Base-by-base conservation (phyloP, 768 basidiomycete species). In the Cyclocybe cylindracea region DNA sequence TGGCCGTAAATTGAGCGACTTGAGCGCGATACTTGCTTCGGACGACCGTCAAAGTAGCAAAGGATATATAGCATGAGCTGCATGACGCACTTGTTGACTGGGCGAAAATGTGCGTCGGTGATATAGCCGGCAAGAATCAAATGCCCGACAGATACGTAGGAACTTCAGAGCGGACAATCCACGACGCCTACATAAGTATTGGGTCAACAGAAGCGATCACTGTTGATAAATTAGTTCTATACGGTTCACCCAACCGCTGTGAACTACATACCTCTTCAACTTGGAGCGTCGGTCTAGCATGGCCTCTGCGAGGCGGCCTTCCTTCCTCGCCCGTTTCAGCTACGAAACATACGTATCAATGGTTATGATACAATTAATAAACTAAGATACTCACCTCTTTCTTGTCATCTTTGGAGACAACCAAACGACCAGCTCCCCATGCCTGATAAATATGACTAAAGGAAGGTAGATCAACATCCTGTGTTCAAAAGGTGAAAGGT, bases 231-330 rank as follows among this genome's bases (percentile, higher is more conserved):
- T 48, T 46, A 32, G 24, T 29, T 31, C 44, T 14, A 29, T 29
- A 29, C 9, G 10, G 11, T 31, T 14, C 9, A 32, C 14, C 44
- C 44, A 44, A 44, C 13, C 49, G 11, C 19, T 6, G 36, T 29
- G 31, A 40, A 46, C 3, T 40, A 63, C 67, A 32, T 52, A 85
- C 90, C 89, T 91, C 70, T 94, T 94, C 48, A 94, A 75, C 66
- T 94, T 94, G 14, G 87, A 74, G 35, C 91, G 78, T 24, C 91
- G 80, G 62, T 94, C 88, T 31, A 94, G 73, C 67, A 94, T 65
- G 6, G 86, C 85, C 64, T 93, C 91, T 2, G 89, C 85, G 11
- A 92, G 68, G n/a, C 87, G 79, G 2, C 91, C 91, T 51, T 91
- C 88, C 62, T 89, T 86, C 53, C 77, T 77, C 10, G 92, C 92